phyloP scores from a whole-genome alignment of 2,329 filamentous ascomycete species.

The Verticillium alfalfae region DNA sequence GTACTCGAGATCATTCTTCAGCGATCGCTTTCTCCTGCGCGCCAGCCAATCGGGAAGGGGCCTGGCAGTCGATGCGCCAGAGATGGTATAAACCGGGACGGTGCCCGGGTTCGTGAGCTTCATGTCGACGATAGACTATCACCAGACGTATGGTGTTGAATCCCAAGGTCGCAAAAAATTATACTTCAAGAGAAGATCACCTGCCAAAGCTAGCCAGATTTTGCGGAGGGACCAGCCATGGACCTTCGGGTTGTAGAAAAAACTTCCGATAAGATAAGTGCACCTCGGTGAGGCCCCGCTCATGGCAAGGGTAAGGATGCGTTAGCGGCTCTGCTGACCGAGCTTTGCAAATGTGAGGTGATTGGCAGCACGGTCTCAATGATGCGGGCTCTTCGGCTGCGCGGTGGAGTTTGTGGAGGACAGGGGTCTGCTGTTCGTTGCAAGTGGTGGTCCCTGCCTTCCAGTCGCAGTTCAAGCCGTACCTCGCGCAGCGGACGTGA shows the following conservation, averaged over 20 bases:
- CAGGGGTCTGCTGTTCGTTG: not conserved
- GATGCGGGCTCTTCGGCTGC: not conserved
- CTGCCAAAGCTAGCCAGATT: constrained; percentile 3
- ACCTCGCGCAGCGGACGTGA: not conserved
- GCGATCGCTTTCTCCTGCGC: constrained; percentile 77
- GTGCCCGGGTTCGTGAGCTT: constrained; percentile 77
- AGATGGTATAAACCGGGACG: constrained; percentile 91
- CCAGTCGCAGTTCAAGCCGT: not conserved
- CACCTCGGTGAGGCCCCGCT: constrained; percentile 12
- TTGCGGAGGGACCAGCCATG: not conserved
- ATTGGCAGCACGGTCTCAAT: not conserved
- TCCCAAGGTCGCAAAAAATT: not conserved
- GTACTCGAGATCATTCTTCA: constrained; percentile 91
- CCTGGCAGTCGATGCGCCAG: constrained; percentile 80
- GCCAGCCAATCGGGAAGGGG: constrained; percentile 95
- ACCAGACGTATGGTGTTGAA: not conserved
- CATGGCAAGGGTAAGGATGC: constrained; percentile 4
- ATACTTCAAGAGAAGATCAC: not conserved
- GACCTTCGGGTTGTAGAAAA: constrained; percentile 7
- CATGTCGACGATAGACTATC: constrained; percentile 45
- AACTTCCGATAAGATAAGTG: constrained; percentile 13
- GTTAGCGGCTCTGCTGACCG: constrained; percentile 12
- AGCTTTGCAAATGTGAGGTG: not conserved
- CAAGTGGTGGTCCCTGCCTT: not conserved
- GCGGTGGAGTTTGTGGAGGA: not conserved